Evolutionary conservation across 148 eudicot species (phyloP).

Genomic region (Rhododendron mucronatum): DNA sequence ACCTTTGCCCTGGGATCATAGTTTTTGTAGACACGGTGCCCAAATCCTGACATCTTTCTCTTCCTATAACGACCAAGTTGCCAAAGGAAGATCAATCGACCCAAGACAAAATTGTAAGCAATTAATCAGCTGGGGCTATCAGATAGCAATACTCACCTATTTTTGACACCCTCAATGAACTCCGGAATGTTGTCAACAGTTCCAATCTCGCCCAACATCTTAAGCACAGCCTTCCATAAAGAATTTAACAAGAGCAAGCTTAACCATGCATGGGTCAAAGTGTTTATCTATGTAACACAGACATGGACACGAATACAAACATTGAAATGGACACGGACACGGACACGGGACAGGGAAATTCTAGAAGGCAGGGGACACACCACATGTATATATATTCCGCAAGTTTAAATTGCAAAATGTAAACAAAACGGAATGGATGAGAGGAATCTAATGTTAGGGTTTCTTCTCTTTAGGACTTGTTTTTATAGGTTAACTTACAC

Average conservation of each 20-base stretch:
- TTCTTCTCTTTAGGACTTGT: too few relatives aligned
- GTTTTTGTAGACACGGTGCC: constrained; percentile 97
- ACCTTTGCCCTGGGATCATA: constrained; percentile 98
- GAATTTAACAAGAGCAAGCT: not conserved
- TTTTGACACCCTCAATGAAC: constrained; percentile 96
- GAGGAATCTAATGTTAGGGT: too few relatives aligned
- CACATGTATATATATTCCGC: too few relatives aligned
- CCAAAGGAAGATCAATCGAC: not conserved
- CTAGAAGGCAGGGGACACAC: too few relatives aligned
- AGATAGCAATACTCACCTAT: constrained; percentile 42
- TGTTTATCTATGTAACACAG: too few relatives aligned
- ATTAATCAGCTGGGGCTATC: not conserved
- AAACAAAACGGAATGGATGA: too few relatives aligned
- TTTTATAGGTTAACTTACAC: too few relatives aligned
- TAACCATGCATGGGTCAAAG: not conserved
- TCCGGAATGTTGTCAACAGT: constrained; percentile 90
- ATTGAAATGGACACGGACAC: too few relatives aligned
- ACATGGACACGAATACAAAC: too few relatives aligned
- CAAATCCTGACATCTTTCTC: constrained; percentile 99
- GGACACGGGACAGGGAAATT: too few relatives aligned
- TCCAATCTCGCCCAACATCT: constrained; percentile 93
- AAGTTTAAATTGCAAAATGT: too few relatives aligned
- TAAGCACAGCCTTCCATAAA: constrained; percentile 72
- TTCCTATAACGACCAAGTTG: constrained; percentile 48
- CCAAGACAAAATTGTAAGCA: not conserved